Conservation (phyloP, 2,329 filamentous ascomycete genomes). For the Geosmithia morbida region DNA sequence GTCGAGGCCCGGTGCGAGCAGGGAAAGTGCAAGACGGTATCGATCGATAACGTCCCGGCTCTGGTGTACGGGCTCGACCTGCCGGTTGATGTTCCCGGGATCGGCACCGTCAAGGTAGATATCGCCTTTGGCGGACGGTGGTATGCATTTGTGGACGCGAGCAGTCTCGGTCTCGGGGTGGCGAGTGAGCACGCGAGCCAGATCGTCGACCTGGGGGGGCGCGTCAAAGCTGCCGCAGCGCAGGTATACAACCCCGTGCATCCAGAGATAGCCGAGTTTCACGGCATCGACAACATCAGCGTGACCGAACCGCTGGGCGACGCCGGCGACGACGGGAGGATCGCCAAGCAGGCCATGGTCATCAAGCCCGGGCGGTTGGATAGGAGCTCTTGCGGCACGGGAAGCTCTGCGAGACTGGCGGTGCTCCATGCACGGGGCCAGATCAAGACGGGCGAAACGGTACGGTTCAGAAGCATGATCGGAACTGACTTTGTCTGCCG, state of each 20-base stretch:
- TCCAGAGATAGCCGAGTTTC: conserved; percentile 24
- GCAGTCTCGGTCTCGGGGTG: conserved; percentile 18
- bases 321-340: conserved; percentile 9
- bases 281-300: conserved; percentile 22
- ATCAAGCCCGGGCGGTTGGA: conserved; percentile 27
- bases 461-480: conserved; percentile 22
- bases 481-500: conserved; percentile 21
- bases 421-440: conserved; percentile 22
- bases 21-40: conserved; percentile 26
- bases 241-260: conserved; percentile 20
- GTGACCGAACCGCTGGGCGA: conserved; percentile 20
- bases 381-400: conserved; percentile 27
- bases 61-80: conserved; percentile 25
- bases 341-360: conserved; percentile 22
- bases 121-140: conserved; percentile 31
- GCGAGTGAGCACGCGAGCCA: conserved; percentile 14
- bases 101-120: conserved; percentile 24
- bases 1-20: conserved; percentile 23
- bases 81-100: conserved; percentile 21
- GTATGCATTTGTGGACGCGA: conserved; percentile 25
- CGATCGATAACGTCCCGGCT: conserved; percentile 28
- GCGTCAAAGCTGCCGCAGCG: conserved; percentile 24
- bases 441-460: conserved; percentile 16
- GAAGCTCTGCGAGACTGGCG: conserved; percentile 24
- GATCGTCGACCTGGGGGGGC: conserved; percentile 25